A percentile compares a stretch with the other conserved stretches of the same genome.
Evolutionary conservation across 352 stramenopile genomes (phyloP).

Genomic region (Elongisporangium undulatum): DNA sequence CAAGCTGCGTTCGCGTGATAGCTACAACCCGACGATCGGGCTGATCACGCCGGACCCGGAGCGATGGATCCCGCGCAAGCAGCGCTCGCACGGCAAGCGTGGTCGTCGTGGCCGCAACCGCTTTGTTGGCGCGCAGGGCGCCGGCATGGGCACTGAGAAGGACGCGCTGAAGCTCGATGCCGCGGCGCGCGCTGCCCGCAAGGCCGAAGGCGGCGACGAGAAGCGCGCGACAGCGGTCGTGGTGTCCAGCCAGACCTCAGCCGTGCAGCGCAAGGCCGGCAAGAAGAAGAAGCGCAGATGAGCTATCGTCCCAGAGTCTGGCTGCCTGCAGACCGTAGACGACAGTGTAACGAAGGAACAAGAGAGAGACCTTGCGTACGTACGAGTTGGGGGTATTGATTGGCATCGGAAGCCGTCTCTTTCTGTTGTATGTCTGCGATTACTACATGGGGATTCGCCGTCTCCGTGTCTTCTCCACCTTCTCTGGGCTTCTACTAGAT

Average conservation of each 20-base stretch:
- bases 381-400: background rate
- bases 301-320: too few species aligned
- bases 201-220: constrained; percentile 42
- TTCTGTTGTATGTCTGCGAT: background rate
- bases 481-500: background rate
- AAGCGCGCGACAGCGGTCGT: constrained; percentile 60
- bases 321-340: constrained; percentile 3
- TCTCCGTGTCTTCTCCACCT: constrained; percentile 1
- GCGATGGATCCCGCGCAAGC: constrained; percentile 85
- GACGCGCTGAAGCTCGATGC: constrained; percentile 80
- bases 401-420: background rate
- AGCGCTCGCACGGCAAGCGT: constrained; percentile 73
- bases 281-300: constrained; percentile 88
- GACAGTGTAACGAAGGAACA: constrained; percentile 7
- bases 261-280: constrained; percentile 64
- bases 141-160: constrained; percentile 77
- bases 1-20: constrained; percentile 47
- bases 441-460: background rate
- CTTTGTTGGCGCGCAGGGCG: constrained; percentile 78
- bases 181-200: constrained; percentile 65
- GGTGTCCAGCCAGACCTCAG: constrained; percentile 36
- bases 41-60: constrained; percentile 74
- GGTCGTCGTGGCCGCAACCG: constrained; percentile 73
- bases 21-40: constrained; percentile 79
- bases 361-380: background rate